These are phyloP conservation scores for Fusarium dlaminii DNA, from an alignment of 2,329 filamentous ascomycete genomes.

Conservation along the genomic window DNA sequence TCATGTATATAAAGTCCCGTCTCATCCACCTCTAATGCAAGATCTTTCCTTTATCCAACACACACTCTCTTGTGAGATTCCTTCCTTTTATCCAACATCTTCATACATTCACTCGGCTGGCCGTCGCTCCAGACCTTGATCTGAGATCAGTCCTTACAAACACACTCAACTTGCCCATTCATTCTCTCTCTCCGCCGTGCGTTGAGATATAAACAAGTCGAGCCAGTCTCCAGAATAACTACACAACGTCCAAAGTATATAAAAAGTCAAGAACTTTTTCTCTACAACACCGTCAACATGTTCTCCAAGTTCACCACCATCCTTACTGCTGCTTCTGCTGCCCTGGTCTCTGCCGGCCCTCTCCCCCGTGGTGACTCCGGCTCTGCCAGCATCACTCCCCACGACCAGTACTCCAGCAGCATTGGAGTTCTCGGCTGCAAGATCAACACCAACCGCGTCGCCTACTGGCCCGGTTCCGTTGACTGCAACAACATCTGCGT, in stretches of 20 bases:
- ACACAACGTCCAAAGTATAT: conserved; percentile 2
- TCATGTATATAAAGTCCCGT: not conserved
- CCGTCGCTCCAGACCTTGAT: conserved; percentile 41
- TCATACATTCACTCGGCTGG: conserved; percentile 41
- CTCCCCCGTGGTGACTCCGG: conserved; percentile 40
- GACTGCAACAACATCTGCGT: conserved; percentile 67
- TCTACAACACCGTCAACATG: conserved; percentile 37
- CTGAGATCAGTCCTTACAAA: conserved; percentile 43
- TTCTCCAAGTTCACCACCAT: conserved; percentile 45
- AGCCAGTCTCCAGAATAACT: conserved; percentile 39
- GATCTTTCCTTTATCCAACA: conserved; percentile 2
- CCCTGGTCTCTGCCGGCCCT: conserved; percentile 43
- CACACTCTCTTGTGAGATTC: conserved; percentile 36
- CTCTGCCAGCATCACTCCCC: conserved; percentile 59
- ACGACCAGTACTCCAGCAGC: conserved; percentile 65
- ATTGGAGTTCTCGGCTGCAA: conserved; percentile 69
- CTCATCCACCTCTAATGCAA: conserved; percentile 25
- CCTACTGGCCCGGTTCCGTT: conserved; percentile 66
- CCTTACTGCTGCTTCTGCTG: conserved; percentile 44
- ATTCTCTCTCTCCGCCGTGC: conserved; percentile 42
- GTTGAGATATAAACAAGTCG: conserved; percentile 42
- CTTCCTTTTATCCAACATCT: conserved; percentile 26
- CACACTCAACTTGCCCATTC: conserved; percentile 31
- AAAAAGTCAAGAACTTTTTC: conserved; percentile 21
- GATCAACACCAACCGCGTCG: conserved; percentile 68